Evolutionary conservation across 352 stramenopile species (phyloP).

Genomic region (Pythium coloratum): DNA sequence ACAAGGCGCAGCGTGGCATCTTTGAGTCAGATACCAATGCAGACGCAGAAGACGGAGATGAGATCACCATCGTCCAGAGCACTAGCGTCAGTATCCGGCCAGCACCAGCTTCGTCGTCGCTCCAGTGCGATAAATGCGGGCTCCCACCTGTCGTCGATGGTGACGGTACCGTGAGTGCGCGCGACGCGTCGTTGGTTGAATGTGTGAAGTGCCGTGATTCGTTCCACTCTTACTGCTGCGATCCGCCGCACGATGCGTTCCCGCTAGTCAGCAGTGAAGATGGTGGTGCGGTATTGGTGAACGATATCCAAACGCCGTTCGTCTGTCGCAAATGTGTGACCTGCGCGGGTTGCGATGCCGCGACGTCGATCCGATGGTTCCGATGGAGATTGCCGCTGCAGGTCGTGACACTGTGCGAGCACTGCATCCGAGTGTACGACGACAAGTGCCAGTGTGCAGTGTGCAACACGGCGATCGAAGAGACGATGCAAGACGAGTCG

Average conservation of each 20-base stretch:
- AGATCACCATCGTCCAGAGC: slow-evolving; percentile 19
- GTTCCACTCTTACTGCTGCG: slow-evolving; percentile 77
- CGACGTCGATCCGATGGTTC: slow-evolving; percentile 42
- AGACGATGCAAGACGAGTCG: slow-evolving; percentile 43
- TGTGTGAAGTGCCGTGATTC: slow-evolving; percentile 53
- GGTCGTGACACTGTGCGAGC: slow-evolving; percentile 59
- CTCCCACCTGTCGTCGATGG: slow-evolving; percentile 26
- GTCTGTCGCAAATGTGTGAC: slow-evolving; percentile 62
- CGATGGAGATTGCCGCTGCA: slow-evolving; percentile 68
- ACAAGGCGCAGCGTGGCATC: slow-evolving; percentile 20
- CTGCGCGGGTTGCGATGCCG: slow-evolving; percentile 56
- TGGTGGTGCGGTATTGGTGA: slow-evolving; percentile 47
- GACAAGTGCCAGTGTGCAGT: slow-evolving; percentile 74
- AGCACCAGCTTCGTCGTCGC: background rate
- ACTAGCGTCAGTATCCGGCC: slow-evolving; percentile 11
- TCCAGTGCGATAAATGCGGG: slow-evolving; percentile 16
- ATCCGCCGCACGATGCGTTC: slow-evolving; percentile 63
- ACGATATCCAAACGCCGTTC: slow-evolving; percentile 67
- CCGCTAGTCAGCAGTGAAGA: slow-evolving; percentile 62
- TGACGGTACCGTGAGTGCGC: background rate
- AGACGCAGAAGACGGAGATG: slow-evolving; percentile 7
- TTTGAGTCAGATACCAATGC: background rate
- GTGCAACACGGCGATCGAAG: slow-evolving; percentile 54
- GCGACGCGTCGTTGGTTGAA: slow-evolving; percentile 32
- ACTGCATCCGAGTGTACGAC: slow-evolving; percentile 66